Evolutionary conservation across 148 eudicot species (phyloP).

Genomic region (Hydrangea macrophylla): DNA sequence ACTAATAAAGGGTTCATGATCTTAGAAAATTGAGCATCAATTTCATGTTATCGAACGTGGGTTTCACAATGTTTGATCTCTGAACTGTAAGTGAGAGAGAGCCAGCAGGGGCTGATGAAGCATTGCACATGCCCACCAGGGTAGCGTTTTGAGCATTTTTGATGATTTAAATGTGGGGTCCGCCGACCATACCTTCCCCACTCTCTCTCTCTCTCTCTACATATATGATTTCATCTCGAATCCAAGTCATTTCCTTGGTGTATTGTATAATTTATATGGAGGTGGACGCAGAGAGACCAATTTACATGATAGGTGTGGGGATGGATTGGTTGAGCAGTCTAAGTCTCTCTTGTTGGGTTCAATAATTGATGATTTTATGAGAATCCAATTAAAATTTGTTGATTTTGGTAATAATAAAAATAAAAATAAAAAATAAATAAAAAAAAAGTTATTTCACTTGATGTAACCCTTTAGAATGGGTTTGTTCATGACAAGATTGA

Average conservation of each 20-base stretch:
- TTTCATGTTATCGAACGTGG: constrained; percentile 21
- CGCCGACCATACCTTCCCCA: not conserved
- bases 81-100: constrained; percentile 20
- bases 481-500: too few species aligned
- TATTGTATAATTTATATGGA: too few species aligned
- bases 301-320: too few species aligned
- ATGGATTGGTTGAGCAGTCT: too few species aligned
- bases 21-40: not conserved
- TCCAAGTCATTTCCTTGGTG: not conserved
- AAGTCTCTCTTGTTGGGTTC: too few species aligned
- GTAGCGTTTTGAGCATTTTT: constrained; percentile 5
- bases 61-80: constrained; percentile 15
- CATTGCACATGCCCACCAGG: constrained; percentile 34
- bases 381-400: too few species aligned
- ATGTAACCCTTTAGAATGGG: too few species aligned
- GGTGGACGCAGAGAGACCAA: too few species aligned
- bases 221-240: not conserved
- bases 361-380: too few species aligned
- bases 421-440: too few species aligned
- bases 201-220: constrained; percentile 1
- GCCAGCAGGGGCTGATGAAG: constrained; percentile 36
- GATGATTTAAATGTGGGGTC: constrained; percentile 1
- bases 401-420: too few species aligned
- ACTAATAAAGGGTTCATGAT: not conserved
- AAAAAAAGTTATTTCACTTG: too few species aligned